Evolutionary conservation across 805 yeast species (phyloP), one percentile per base, ranked within the genome.

Genomic region (Barnettozyma botsteinii): DNA sequence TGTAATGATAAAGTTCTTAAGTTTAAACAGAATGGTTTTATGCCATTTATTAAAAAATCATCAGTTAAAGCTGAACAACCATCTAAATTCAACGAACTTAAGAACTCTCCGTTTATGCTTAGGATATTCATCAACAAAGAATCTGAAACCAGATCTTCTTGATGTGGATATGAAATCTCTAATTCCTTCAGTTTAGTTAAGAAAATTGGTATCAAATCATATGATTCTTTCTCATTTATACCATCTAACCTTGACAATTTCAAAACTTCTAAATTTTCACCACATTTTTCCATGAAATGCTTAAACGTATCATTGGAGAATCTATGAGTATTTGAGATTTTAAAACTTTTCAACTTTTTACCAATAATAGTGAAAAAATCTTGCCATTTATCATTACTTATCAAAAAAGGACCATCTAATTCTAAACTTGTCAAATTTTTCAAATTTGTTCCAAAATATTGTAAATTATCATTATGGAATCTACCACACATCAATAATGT

Each of bases 401-500:
- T 80, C 49, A 93, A 64, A 56, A 93, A 93, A 0, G 97, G 87
- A 0, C 99, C 99, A 59, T 91, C 89, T 27, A 93, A 62, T n/a
- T 72, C 65, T 7, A 91, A 41, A 12, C 74, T 67, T 13, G 59
- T 66, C 34, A 93, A 65, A 23, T 72, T 61, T 0, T 64, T 62
- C 31, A 91, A 65, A 46, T 85, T 80, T 9, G 75, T 64, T 5
- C 75, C 72, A 45, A 73, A 76, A 55, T 86, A 83, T 14, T 66
- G 56, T 43, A 93, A 58, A 42, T 83, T 81, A 47, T 81, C 88
- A 56, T 85, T 85, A 51, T 83, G 87, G 30, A 93, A 64, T 50
- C 85, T 89, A 5, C 98, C 98, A 66, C 98, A 91, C 97, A 89
- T 91, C 43, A 79, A 77, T 33, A 93, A 64, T 0, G 81, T 81